Base-by-base conservation (phyloP, 495 filamentous ascomycete genomes). In the Annulohypoxylon stygium region DNA sequence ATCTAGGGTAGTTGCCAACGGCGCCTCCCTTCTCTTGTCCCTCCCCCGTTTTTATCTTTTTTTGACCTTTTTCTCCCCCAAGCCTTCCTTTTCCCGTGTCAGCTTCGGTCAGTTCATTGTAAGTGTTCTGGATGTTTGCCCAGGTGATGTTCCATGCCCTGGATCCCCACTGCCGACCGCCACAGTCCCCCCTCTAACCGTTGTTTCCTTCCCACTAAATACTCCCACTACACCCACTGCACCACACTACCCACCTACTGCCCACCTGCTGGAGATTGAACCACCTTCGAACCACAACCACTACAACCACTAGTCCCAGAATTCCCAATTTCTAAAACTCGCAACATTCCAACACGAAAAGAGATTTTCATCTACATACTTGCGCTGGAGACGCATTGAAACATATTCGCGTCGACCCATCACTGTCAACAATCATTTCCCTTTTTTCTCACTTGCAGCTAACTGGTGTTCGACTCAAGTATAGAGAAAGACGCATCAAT, bases 291-390 rank as follows among this genome's bases (percentile, higher is more conserved):
- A 70, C 63, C 66, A 74, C 71, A 12, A 26, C 57, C 23, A 61
- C 20, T 30, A 48, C 30, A 30, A 30, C 30, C 30, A 30, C 30
- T 30, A 30, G 5, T 4, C 30, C 30, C 30, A 30, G 30, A 30
- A 16, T 50, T 50, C 39, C n/a, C 70, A 36, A 61, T 62, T 67
- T 66, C 53, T 69, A 70, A 70, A 62, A 60, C 66, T 47, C 45
- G 25, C 57, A 66, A 26, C 71, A 74, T 74, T 74, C 71, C 71
- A 74, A 74, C 66, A 67, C 71, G 66, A 74, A 62, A 3, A 66
- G 48, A 30, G 30, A 30, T 30, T 54, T 60, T 58, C 50, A 25
- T 70, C 72, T 20, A 64, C 72, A 70, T 75, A 47, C 67, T 67
- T 75, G 67, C 63, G 63, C 59, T 70, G 45, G 72, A 75, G 67